These are phyloP conservation scores for Podaxis carcinomalis DNA, from an alignment of 768 basidiomycete genomes.

Conservation along the genomic window DNA sequence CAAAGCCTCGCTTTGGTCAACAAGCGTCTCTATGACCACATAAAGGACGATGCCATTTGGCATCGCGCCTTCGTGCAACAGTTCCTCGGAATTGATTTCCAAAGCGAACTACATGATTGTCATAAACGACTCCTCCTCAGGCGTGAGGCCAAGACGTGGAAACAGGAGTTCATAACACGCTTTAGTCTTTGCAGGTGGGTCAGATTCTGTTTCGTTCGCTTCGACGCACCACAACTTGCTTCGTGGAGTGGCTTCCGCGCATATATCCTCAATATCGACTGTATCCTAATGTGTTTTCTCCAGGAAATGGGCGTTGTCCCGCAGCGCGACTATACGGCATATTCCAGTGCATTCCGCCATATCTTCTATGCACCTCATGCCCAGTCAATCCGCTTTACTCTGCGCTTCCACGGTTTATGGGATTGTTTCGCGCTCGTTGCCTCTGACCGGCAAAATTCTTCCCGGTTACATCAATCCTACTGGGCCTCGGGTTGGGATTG, in stretches of 20 bases:
- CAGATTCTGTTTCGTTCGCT: not conserved
- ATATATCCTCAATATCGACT: not conserved
- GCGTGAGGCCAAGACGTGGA: constrained; percentile 60
- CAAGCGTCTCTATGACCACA: constrained; percentile 52
- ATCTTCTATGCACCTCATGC: constrained; percentile 56
- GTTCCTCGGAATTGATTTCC: constrained; percentile 63
- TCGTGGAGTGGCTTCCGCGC: not conserved
- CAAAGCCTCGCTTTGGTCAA: constrained; percentile 52
- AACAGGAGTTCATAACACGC: constrained; percentile 59
- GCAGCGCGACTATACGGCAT: constrained; percentile 57
- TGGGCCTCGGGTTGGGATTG: constrained; percentile 51
- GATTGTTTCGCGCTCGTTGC: constrained; percentile 67
- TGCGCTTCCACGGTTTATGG: constrained; percentile 64
- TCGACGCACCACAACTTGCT: not conserved
- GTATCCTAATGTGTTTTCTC: not conserved
- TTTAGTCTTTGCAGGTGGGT: constrained; percentile 51
- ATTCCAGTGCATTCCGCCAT: constrained; percentile 57
- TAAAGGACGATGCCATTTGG: constrained; percentile 81
- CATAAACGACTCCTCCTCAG: constrained; percentile 49
- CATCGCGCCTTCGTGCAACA: constrained; percentile 66
- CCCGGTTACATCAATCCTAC: constrained; percentile 67
- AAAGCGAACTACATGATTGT: constrained; percentile 46
- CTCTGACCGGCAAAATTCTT: constrained; percentile 64
- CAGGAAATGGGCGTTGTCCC: constrained; percentile 71
- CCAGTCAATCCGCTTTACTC: constrained; percentile 52